phyloP scores from a whole-genome alignment of 352 stramenopile genomes.

The Globisporangium cylindrosporum region DNA sequence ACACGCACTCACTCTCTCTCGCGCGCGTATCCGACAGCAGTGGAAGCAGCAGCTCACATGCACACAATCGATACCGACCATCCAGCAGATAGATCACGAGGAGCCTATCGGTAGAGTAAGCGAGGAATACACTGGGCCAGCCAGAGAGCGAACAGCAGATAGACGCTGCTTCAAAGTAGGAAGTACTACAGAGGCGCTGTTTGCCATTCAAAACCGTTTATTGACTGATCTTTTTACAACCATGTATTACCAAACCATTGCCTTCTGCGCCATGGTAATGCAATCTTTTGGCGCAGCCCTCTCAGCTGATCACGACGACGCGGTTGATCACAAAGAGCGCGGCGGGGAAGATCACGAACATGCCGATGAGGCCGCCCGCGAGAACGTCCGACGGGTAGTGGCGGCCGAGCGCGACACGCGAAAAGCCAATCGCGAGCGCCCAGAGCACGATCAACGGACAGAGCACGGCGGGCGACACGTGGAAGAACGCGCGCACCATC shows the following conservation, averaged over 20 bases:
- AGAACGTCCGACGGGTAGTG: conserved; percentile 84
- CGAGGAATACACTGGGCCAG: background rate
- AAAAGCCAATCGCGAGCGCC: conserved; percentile 73
- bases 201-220: background rate
- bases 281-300: background rate
- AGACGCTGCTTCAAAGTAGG: background rate
- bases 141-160: background rate
- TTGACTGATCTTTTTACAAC: background rate
- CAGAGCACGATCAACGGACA: conserved; percentile 49
- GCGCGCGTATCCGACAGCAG: background rate
- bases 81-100: background rate
- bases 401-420: conserved; percentile 72
- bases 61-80: background rate
- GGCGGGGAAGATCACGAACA: conserved; percentile 57
- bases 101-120: background rate
- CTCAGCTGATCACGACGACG: conserved; percentile 16
- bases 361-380: conserved; percentile 57
- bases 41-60: background rate
- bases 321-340: conserved; percentile 30
- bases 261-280: background rate
- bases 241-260: background rate
- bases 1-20: background rate
- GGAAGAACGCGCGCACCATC: conserved; percentile 53
- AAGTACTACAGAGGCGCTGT: background rate
- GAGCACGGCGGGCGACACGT: conserved; percentile 34